A percentile compares a stretch with the other conserved stretches of the same genome.
Conservation (phyloP, 1,284 basidiomycete genomes). For the Rhodotorula sp. region DNA sequence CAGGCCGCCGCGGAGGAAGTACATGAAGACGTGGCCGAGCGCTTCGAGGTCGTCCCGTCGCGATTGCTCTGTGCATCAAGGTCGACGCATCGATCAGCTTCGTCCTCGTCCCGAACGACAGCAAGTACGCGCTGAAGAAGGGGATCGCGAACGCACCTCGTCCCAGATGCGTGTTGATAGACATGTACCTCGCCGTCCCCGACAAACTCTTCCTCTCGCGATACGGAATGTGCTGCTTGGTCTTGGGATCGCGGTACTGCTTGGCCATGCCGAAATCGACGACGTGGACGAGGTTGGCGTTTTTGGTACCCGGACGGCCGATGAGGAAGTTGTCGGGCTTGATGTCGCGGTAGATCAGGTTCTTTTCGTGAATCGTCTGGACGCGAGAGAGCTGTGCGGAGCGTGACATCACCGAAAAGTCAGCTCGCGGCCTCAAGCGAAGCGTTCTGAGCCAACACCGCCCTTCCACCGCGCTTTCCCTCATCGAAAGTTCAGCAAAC, state of each 20-base stretch:
- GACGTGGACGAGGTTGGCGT: constrained; percentile 75
- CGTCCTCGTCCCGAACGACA: too few relatives aligned
- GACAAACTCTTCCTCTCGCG: constrained; percentile 89
- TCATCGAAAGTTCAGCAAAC: constrained; percentile 41
- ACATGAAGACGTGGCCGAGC: constrained; percentile 96
- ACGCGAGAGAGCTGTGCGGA: constrained; percentile 70
- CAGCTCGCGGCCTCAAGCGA: neutral
- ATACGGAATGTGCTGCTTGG: constrained; percentile 95
- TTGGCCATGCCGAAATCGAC: constrained; percentile 98
- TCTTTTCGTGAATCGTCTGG: constrained; percentile 94
- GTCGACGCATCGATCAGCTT: too few relatives aligned
- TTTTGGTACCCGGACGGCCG: constrained; percentile 83
- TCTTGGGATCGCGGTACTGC: constrained; percentile 94
- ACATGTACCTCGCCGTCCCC: constrained; percentile 91
- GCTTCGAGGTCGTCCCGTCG: constrained; percentile 91
- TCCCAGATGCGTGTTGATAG: constrained; percentile 93
- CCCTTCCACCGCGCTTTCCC: too few relatives aligned
- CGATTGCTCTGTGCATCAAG: constrained; percentile 76
- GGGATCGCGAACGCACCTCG: constrained; percentile 58
- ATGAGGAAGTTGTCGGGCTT: constrained; percentile 97
- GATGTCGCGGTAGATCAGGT: constrained; percentile 95
- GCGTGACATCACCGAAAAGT: neutral
- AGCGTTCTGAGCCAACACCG: too few relatives aligned
- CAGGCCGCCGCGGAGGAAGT: constrained; percentile 83
- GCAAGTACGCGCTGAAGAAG: neutral